These are phyloP conservation scores for Rhodotorula sp. DNA, from an alignment of 1,284 basidiomycete genomes.

Conservation along the genomic window DNA sequence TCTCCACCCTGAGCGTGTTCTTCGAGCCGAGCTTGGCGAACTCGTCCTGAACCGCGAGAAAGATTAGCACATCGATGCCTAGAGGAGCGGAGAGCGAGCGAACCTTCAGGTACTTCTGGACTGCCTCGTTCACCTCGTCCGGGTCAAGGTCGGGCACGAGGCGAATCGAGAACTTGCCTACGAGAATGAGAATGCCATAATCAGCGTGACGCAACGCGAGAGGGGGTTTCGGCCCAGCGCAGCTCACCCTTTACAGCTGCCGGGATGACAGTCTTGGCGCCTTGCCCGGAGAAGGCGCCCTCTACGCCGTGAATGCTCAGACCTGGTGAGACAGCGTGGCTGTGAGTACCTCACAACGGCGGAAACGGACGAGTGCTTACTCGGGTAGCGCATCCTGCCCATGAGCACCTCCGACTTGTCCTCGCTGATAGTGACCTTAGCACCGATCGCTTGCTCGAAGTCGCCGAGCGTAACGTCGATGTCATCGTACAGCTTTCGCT, in stretches of 20 bases:
- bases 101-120: conserved; percentile 64
- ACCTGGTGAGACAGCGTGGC: conserved; percentile 60
- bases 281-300: conserved; percentile 75
- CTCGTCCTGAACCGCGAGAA: conserved; percentile 54
- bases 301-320: conserved; percentile 95
- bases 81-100: neutral
- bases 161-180: conserved; percentile 83
- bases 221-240: neutral
- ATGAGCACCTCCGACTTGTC: conserved; percentile 85
- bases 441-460: conserved; percentile 77
- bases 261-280: conserved; percentile 78
- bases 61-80: no score
- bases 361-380: neutral
- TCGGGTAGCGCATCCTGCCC: conserved; percentile 66
- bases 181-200: no score
- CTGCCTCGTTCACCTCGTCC: conserved; percentile 68
- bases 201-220: neutral
- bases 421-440: conserved; percentile 68
- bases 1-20: conserved; percentile 69
- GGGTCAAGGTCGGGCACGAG: conserved; percentile 85
- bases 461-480: conserved; percentile 55
- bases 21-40: conserved; percentile 81
- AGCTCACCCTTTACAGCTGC: conserved; percentile 73
- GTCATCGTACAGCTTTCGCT: conserved; percentile 58
- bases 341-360: conserved; percentile 11